Evolutionary conservation across 352 stramenopile genomes (phyloP).

Genomic region (Globisporangium nagaii): DNA sequence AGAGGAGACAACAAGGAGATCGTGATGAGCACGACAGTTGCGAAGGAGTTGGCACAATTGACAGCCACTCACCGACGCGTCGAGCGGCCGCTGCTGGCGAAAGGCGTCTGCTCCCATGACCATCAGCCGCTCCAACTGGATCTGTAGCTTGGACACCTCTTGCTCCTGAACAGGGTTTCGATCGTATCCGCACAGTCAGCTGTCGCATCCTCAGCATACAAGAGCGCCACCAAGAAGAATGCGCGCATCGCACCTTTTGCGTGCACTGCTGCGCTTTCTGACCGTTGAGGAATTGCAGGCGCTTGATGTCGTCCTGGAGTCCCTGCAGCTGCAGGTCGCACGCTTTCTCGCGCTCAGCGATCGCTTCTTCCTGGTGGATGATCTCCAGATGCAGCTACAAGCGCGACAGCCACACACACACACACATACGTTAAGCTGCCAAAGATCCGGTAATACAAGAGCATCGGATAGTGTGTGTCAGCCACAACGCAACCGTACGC

Average conservation of each 20-base stretch:
- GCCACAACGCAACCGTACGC: conserved; percentile 21
- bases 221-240: too few relatives aligned
- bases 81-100: conserved; percentile 8
- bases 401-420: neutral
- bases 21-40: too few relatives aligned
- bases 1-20: neutral
- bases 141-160: conserved; percentile 57
- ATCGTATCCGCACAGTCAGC: too few relatives aligned
- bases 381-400: conserved; percentile 66
- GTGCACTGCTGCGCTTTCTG: conserved; percentile 47
- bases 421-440: neutral
- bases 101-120: conserved; percentile 18
- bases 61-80: conserved; percentile 2
- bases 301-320: conserved; percentile 66
- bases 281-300: conserved; percentile 59
- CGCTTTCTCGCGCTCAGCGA: conserved; percentile 54
- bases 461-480: too few relatives aligned
- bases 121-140: conserved; percentile 54
- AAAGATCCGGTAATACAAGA: too few relatives aligned
- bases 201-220: too few relatives aligned
- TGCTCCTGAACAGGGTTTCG: too few relatives aligned
- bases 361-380: conserved; percentile 76
- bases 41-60: too few relatives aligned
- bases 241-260: conserved; percentile 63
- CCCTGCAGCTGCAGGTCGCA: conserved; percentile 62